Evolutionary conservation across 2,329 filamentous ascomycete genomes (phyloP), one percentile per base, ranked within the genome.

Genomic region (Aspergillus candidus): DNA sequence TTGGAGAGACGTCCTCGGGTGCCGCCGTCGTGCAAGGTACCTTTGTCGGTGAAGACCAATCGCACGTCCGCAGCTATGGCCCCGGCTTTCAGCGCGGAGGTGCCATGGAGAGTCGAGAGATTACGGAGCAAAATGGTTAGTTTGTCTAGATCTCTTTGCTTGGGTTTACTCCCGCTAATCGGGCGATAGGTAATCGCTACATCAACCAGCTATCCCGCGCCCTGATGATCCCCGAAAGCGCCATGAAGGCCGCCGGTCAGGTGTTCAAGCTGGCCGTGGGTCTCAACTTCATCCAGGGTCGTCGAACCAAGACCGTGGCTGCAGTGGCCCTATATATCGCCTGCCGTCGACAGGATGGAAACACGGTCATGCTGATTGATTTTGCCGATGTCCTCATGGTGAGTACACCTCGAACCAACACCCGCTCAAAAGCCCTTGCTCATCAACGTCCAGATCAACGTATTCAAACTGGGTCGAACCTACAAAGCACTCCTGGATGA

Each of bases 351-450:
- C 81, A 87, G 49, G 79, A 80, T 35, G 82, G 83, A 17, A 94
- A 93, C 61, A 86, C 84, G 34, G 77, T 93, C 54, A 90, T 98
- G 84, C 77, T 98, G 35, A 97, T 98, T 63, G 93, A 98, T 63
- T 82, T 98, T 61, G 88, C 93, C 11, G 93, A 98, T 62, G 76
- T 91, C 34, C 70, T 83, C n/a, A 72, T 74, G 62, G 72, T 74
- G 57, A 54, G 60, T 50, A 38, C 15, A 33, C 22, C 8, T 8
- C 6, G 22, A 27, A 10, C 6, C 7, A 2, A 1, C 5, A 1
- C 22, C 3, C 4, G 6, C 14, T 8, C 17, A 31, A 37, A 14
- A 34, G 13, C 12, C 14, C 11, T 48, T 72, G 76, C 43, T 35
- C 55, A 76, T 22, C 6, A 33, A n/a, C 32, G 11, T 14, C 14